Conservation (phyloP, 352 stramenopile species). For the Phytophthora cactorum region DNA sequence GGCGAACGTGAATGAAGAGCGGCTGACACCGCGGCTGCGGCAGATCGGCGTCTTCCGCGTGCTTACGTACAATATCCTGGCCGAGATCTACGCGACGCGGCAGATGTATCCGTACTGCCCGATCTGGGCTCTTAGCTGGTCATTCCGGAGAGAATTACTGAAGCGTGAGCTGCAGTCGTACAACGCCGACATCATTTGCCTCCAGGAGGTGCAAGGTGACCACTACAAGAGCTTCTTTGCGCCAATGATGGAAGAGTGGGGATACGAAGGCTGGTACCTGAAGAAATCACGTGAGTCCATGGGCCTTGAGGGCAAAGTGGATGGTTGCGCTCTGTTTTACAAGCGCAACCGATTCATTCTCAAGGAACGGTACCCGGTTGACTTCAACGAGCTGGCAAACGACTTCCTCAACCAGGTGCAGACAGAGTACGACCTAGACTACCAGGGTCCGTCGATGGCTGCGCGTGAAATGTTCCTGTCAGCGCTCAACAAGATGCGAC, state of each 20-base stretch:
- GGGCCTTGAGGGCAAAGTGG: conserved; percentile 97
- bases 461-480: conserved; percentile 68
- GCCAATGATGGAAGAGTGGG: conserved; percentile 93
- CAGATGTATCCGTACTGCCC: conserved; percentile 97
- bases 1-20: conserved; percentile 80
- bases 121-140: conserved; percentile 97
- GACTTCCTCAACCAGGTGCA: conserved; percentile 73
- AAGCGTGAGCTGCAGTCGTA: conserved; percentile 90
- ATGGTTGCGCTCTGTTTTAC: conserved; percentile 99
- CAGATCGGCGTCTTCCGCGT: conserved; percentile 87
- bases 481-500: conserved; percentile 58
- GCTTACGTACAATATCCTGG: conserved; percentile 92
- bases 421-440: conserved; percentile 82
- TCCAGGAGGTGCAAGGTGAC: conserved; percentile 98
- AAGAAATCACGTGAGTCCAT: conserved; percentile 98
- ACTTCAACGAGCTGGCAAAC: conserved; percentile 96
- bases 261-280: conserved; percentile 98
- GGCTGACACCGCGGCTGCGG: conserved; percentile 68
- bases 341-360: conserved; percentile 90
- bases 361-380: conserved; percentile 93
- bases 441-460: conserved; percentile 65
- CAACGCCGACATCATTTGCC: conserved; percentile 96
- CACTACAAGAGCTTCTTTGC: conserved; percentile 98
- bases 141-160: conserved; percentile 94
- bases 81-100: conserved; percentile 91